Base-by-base conservation (phyloP, 257 asterid genomes). In the Nicotiana attenuata region DNA sequence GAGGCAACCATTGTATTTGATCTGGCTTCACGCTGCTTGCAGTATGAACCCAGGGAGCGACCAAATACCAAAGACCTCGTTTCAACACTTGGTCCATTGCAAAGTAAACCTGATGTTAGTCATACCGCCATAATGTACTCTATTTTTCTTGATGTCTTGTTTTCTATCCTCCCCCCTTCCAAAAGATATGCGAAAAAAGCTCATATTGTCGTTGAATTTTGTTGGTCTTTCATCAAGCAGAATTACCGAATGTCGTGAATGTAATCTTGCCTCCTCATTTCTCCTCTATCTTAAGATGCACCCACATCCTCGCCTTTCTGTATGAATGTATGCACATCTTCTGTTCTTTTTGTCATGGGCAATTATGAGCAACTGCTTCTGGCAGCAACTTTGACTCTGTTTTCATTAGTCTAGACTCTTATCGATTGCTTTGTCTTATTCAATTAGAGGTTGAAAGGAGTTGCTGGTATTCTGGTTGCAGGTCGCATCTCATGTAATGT, bases 1-100 rank as follows among this genome's bases (percentile, higher is more conserved):
- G 99, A 96, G 92, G 99, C 99, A 59, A 96, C 98, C 1, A 92
- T 88, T 20, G 99, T 96, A 76, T 92, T 96, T 82, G 97, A 92
- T 82, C 98, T 96, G 83, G 97, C 99, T 83, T 96, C 99, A 13
- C 92, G 87, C 85, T 94, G 99, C 88, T 86, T 96, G 88, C 97
- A 96, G 86, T 92, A 94, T 81, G 99, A 96, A 87, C 98, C 98
- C 73, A 91, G 97, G 89, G 99, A 96, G 87, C 95, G 98, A 67
- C 99, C 99, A 75, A 96, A 90, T 91, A 92, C 95, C 63, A 88
- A 89, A 78, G 97, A 96, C 85, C 94, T 96, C 67, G 97, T 94
- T 77, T 86, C 97, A 56, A 89, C 94, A 22, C 98, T 96, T 69
- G 85, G 94, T 80, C 92, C 97, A 14, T 55, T 96, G 90, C 98